A percentile compares a stretch with the other conserved stretches of the same genome.
Evolutionary conservation across 257 asterid species (phyloP).

Genomic region (Eucommia ulmoides): DNA sequence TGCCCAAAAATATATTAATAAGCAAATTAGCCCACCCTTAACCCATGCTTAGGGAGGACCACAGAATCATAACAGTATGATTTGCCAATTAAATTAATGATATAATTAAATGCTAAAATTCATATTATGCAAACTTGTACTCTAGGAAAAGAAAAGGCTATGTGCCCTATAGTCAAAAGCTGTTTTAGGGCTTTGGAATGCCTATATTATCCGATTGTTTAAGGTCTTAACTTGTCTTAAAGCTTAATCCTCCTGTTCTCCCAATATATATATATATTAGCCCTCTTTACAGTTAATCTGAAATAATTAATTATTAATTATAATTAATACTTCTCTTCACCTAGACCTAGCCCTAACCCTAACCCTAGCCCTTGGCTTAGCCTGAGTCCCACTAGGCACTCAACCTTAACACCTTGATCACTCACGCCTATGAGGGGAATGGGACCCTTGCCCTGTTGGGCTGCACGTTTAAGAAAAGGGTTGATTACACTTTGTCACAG

Average conservation of each 20-base stretch:
- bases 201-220: slow-evolving; percentile 21
- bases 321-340: too few species aligned
- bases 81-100: slow-evolving; percentile 15
- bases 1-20: too few species aligned
- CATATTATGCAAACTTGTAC: too few species aligned
- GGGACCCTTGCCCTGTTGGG: too few species aligned
- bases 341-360: too few species aligned
- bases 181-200: slow-evolving; percentile 21
- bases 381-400: too few species aligned
- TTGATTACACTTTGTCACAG: too few species aligned
- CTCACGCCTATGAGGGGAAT: too few species aligned
- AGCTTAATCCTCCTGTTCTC: slow-evolving; percentile 20
- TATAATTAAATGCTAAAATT: slow-evolving; percentile 12
- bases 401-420: too few species aligned
- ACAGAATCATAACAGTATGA: slow-evolving; percentile 39
- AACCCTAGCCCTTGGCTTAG: too few species aligned
- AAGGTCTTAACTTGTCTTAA: slow-evolving; percentile 24
- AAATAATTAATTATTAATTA: too few species aligned
- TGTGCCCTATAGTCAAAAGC: slow-evolving; percentile 27
- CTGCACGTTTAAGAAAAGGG: too few species aligned
- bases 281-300: not conserved
- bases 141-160: slow-evolving; percentile 14
- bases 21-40: slow-evolving; percentile 16
- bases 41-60: slow-evolving; percentile 31
- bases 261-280: not conserved